These are phyloP conservation scores for Favolaschia claudopus DNA, from an alignment of 768 basidiomycete genomes.

Conservation along the genomic window DNA sequence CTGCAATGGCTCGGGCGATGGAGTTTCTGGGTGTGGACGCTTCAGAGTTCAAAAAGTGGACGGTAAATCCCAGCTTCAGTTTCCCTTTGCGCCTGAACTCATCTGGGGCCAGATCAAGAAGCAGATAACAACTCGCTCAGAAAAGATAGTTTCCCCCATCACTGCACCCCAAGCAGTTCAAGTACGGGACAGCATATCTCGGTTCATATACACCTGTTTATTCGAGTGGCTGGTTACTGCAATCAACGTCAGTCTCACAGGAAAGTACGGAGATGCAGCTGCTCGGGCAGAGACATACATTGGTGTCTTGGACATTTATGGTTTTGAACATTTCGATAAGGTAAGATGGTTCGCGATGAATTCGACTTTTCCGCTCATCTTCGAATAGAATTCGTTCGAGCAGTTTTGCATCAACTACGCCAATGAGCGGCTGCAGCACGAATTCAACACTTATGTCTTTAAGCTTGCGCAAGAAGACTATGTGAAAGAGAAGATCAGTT, in stretches of 20 bases:
- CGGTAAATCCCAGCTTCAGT: too few relatives aligned
- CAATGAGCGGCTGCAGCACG: conserved; percentile 97
- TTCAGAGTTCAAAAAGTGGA: conserved; percentile 99
- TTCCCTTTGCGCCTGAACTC: too few relatives aligned
- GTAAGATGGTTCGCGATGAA: conserved; percentile 40
- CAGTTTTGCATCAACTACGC: conserved; percentile 99
- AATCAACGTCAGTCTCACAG: conserved; percentile 95
- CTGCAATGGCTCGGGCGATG: conserved; percentile 80
- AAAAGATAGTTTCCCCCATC: conserved; percentile 92
- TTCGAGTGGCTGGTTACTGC: conserved; percentile 99
- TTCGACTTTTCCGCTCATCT: conserved; percentile 6
- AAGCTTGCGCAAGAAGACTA: conserved; percentile 99
- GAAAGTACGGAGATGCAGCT: conserved; percentile 90
- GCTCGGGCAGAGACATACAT: conserved; percentile 97
- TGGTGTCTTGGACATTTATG: conserved; percentile 97
- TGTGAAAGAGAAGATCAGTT: conserved; percentile 96
- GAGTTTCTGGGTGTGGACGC: conserved; percentile 89
- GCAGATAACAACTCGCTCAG: conserved; percentile 91
- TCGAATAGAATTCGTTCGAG: conserved; percentile 81
- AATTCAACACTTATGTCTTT: conserved; percentile 99
- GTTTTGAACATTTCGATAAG: conserved; percentile 98
- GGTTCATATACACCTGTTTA: conserved; percentile 97
- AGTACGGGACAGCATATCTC: conserved; percentile 95
- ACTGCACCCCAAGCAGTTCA: conserved; percentile 92
- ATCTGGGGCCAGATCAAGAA: too few relatives aligned